Percentiles rank a stretch among this genome's conserved stretches.
Conservation (phyloP, 768 basidiomycete genomes). For the Ramaria sp. region DNA sequence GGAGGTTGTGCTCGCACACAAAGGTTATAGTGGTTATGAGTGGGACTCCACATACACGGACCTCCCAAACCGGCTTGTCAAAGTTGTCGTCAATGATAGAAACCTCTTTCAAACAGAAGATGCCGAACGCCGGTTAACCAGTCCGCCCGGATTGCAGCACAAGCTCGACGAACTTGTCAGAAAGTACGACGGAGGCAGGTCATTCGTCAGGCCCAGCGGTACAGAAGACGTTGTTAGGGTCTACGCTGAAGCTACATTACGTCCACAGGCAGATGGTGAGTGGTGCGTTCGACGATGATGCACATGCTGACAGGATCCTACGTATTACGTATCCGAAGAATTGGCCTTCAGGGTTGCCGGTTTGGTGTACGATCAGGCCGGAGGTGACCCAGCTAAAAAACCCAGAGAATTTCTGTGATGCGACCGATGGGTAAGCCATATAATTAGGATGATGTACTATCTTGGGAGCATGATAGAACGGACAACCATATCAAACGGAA, state of each 20-base stretch:
- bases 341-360: constrained; percentile 81
- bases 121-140: constrained; percentile 82
- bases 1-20: constrained; percentile 83
- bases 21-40: constrained; percentile 68
- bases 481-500: too few relatives aligned
- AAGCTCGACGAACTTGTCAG: constrained; percentile 74
- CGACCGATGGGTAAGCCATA: too few relatives aligned
- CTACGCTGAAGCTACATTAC: constrained; percentile 82
- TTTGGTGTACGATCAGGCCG: constrained; percentile 72
- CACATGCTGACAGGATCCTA: not conserved
- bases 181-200: constrained; percentile 73
- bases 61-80: constrained; percentile 89
- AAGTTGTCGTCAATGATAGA: constrained; percentile 79
- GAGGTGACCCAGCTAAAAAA: constrained; percentile 66
- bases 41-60: constrained; percentile 95
- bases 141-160: constrained; percentile 67
- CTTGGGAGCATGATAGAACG: too few relatives aligned
- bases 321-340: constrained; percentile 32
- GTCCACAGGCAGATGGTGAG: constrained; percentile 75
- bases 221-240: constrained; percentile 98
- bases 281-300: constrained; percentile 8
- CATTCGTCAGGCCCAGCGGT: constrained; percentile 93
- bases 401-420: constrained; percentile 60
- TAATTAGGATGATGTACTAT: too few relatives aligned
- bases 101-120: constrained; percentile 82